These are phyloP conservation scores for Podospora comata DNA, from an alignment of 495 filamentous ascomycete species.

Conservation along the genomic window DNA sequence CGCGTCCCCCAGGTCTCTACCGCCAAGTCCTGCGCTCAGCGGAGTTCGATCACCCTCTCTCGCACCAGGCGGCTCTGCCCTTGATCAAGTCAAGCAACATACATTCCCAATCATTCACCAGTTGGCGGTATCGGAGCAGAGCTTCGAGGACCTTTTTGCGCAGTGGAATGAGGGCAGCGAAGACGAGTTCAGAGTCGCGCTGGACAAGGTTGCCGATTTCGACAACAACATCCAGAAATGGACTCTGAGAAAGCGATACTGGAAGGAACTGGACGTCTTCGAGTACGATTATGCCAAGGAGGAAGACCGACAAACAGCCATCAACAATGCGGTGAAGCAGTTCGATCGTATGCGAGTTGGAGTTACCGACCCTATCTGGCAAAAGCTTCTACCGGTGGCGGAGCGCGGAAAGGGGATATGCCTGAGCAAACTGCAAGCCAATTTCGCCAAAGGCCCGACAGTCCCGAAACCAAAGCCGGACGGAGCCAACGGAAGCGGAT, in stretches of 20 bases:
- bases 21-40: slow-evolving; percentile 60
- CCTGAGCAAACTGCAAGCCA: slow-evolving; percentile 66
- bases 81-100: slow-evolving; percentile 51
- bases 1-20: slow-evolving; percentile 55
- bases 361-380: slow-evolving; percentile 72
- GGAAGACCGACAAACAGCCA: slow-evolving; percentile 71
- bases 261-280: slow-evolving; percentile 82
- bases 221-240: slow-evolving; percentile 56
- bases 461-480: slow-evolving; percentile 58
- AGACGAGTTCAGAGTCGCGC: slow-evolving; percentile 54
- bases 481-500: slow-evolving; percentile 56
- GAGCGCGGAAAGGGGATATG: slow-evolving; percentile 79
- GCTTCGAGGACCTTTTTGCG: slow-evolving; percentile 54
- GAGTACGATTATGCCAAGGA: slow-evolving; percentile 64
- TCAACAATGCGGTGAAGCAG: slow-evolving; percentile 77
- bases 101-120: slow-evolving; percentile 69
- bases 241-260: slow-evolving; percentile 64
- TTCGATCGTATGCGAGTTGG: slow-evolving; percentile 78
- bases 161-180: slow-evolving; percentile 53
- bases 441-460: slow-evolving; percentile 57
- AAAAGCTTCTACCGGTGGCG: slow-evolving; percentile 66
- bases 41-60: slow-evolving; percentile 47
- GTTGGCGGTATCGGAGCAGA: slow-evolving; percentile 60
- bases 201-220: slow-evolving; percentile 60
- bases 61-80: slow-evolving; percentile 53